phyloP scores from a whole-genome alignment of 2,329 filamentous ascomycete genomes.

The Epichloe hybrida region DNA sequence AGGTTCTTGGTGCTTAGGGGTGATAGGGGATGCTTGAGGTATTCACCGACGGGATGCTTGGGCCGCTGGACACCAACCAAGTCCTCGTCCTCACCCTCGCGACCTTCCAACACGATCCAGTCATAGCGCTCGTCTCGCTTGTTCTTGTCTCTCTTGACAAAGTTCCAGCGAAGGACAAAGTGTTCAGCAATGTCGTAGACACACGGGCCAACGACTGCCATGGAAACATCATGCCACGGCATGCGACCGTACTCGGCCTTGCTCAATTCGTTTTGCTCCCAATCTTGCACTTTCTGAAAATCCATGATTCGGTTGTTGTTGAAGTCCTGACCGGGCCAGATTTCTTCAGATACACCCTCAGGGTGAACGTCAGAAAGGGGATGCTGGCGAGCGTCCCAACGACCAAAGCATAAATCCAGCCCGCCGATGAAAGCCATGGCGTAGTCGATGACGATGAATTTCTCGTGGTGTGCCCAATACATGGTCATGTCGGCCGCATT shows the following conservation, averaged over 20 bases:
- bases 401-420: constrained; percentile 86
- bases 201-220: constrained; percentile 79
- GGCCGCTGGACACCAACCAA: constrained; percentile 79
- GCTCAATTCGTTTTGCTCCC: constrained; percentile 84
- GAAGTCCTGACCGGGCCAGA: constrained; percentile 94
- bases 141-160: constrained; percentile 94
- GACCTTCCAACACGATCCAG: constrained; percentile 70
- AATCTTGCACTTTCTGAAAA: constrained; percentile 80
- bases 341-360: constrained; percentile 63
- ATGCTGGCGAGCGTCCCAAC: constrained; percentile 85
- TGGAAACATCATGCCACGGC: constrained; percentile 95
- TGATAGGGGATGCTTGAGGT: constrained; percentile 64
- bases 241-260: constrained; percentile 89
- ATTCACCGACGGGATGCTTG: constrained; percentile 78
- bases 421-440: constrained; percentile 85
- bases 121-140: constrained; percentile 75
- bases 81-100: constrained; percentile 67
- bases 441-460: constrained; percentile 92
- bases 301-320: constrained; percentile 97
- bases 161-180: constrained; percentile 92
- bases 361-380: constrained; percentile 79
- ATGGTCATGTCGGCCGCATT: constrained; percentile 94
- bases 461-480: constrained; percentile 97
- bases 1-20: constrained; percentile 53
- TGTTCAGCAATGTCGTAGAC: constrained; percentile 94